Percentiles rank a stretch among this genome's conserved stretches.
Evolutionary conservation across 495 filamentous ascomycete genomes (phyloP).

Genomic region (Diplogelasinospora grovesii): DNA sequence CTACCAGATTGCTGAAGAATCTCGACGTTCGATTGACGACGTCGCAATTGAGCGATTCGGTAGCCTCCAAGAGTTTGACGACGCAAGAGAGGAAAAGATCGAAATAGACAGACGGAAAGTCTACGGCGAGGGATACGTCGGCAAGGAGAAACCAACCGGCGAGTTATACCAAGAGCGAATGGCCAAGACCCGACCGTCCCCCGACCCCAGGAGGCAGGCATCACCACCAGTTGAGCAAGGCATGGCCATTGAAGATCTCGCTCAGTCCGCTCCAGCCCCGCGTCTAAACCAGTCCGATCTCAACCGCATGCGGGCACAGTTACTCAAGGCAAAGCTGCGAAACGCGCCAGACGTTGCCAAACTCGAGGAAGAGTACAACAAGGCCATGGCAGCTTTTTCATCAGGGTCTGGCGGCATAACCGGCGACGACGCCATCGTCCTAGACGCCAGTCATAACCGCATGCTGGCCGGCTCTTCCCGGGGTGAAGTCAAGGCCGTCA

Average conservation of each 20-base stretch:
- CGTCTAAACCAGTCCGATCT: constrained; percentile 67
- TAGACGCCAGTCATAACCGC: constrained; percentile 82
- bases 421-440: constrained; percentile 62
- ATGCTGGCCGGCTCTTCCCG: constrained; percentile 70
- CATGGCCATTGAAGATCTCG: constrained; percentile 34
- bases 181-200: constrained; percentile 14
- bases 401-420: constrained; percentile 35
- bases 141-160: constrained; percentile 82
- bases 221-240: constrained; percentile 34
- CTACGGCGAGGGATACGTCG: constrained; percentile 81
- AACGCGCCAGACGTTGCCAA: constrained; percentile 63
- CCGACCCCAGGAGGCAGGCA: too few species aligned
- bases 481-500: constrained; percentile 68
- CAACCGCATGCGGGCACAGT: constrained; percentile 83
- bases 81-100: constrained; percentile 89
- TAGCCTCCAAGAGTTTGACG: constrained; percentile 75
- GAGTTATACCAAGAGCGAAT: constrained; percentile 72
- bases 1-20: constrained; percentile 73
- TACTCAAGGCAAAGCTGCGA: constrained; percentile 88
- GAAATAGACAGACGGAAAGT: constrained; percentile 78
- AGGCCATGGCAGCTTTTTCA: constrained; percentile 57
- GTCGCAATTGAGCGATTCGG: constrained; percentile 79
- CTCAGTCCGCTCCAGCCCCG: constrained; percentile 34
- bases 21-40: constrained; percentile 63
- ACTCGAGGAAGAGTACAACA: constrained; percentile 81